These are phyloP conservation scores for Suhomyces yuchorum DNA, from an alignment of 1,139 yeast species.

Conservation along the genomic window DNA sequence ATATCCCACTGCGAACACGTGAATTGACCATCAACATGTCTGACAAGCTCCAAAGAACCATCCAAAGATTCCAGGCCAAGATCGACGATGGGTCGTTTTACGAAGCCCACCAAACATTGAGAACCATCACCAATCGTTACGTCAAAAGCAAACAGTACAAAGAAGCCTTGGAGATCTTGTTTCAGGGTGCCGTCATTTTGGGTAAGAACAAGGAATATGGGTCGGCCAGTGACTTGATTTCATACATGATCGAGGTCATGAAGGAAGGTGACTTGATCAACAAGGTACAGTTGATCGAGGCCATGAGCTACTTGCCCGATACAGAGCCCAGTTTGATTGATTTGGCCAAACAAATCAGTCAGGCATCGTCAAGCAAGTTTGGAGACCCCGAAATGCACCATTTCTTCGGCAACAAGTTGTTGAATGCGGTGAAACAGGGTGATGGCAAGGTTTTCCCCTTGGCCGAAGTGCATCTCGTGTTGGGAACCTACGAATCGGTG, in stretches of 20 bases:
- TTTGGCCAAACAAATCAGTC: slow-evolving; percentile 63
- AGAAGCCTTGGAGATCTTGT: slow-evolving; percentile 73
- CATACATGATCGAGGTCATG: slow-evolving; percentile 71
- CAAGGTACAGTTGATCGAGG: slow-evolving; percentile 42
- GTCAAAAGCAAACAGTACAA: slow-evolving; percentile 65
- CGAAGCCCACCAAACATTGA: slow-evolving; percentile 92
- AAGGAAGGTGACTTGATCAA: slow-evolving; percentile 47
- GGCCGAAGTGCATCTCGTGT: slow-evolving; percentile 59
- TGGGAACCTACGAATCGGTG: slow-evolving; percentile 67
- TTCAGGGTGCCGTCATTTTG: slow-evolving; percentile 68
- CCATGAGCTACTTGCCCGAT: slow-evolving; percentile 54
- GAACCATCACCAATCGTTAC: slow-evolving; percentile 86
- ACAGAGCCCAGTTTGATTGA: slow-evolving; percentile 68
- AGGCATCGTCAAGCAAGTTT: slow-evolving; percentile 47
- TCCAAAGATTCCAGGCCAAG: slow-evolving; percentile 66
- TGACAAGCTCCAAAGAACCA: slow-evolving; percentile 57
- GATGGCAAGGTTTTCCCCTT: slow-evolving; percentile 38
- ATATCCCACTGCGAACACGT: slow-evolving; percentile 1
- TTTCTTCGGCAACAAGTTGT: slow-evolving; percentile 68
- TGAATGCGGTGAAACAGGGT: slow-evolving; percentile 29
- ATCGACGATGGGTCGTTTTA: slow-evolving; percentile 77
- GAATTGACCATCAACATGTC: slow-evolving; percentile 13
- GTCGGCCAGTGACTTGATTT: slow-evolving; percentile 77
- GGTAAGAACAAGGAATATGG: slow-evolving; percentile 73
- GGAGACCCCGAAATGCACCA: slow-evolving; percentile 82